These are phyloP conservation scores for Tuber magnatum DNA, from an alignment of 495 filamentous ascomycete species.

Conservation along the genomic window DNA sequence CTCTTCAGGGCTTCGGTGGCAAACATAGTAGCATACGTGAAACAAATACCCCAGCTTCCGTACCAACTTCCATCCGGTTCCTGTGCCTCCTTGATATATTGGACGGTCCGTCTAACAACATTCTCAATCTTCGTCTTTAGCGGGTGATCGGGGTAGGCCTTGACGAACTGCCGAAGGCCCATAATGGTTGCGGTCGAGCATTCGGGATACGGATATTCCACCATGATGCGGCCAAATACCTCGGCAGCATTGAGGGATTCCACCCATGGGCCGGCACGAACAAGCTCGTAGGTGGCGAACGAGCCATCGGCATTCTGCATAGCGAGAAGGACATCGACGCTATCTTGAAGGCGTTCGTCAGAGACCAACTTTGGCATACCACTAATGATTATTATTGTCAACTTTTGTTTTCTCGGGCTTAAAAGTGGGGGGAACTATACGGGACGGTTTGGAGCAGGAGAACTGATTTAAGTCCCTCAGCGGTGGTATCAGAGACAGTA, in stretches of 20 bases:
- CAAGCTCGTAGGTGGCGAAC: slow-evolving; percentile 82
- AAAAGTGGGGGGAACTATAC: background rate
- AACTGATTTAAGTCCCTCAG: slow-evolving; percentile 80
- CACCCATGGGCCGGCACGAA: slow-evolving; percentile 64
- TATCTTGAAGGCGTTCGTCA: slow-evolving; percentile 68
- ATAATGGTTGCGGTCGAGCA: slow-evolving; percentile 96
- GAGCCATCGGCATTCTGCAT: slow-evolving; percentile 88
- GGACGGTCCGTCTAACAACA: slow-evolving; percentile 63
- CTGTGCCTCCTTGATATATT: slow-evolving; percentile 74
- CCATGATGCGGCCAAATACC: slow-evolving; percentile 95
- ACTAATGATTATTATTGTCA: background rate
- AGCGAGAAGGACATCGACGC: slow-evolving; percentile 80
- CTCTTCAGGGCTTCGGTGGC: slow-evolving; percentile 77
- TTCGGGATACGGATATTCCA: slow-evolving; percentile 95
- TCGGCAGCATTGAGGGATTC: slow-evolving; percentile 91
- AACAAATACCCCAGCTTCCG: slow-evolving; percentile 95
- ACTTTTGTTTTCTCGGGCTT: background rate
- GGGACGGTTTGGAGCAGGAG: slow-evolving; percentile 75
- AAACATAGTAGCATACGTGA: slow-evolving; percentile 94
- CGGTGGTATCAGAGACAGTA: slow-evolving; percentile 87
- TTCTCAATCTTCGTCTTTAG: slow-evolving; percentile 63
- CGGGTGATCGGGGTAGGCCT: slow-evolving; percentile 68
- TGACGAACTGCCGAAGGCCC: slow-evolving; percentile 70
- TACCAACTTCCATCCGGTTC: slow-evolving; percentile 87
- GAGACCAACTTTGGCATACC: slow-evolving; percentile 70